Base-by-base conservation (phyloP, 257 asterid species). In the Paulownia fortunei region DNA sequence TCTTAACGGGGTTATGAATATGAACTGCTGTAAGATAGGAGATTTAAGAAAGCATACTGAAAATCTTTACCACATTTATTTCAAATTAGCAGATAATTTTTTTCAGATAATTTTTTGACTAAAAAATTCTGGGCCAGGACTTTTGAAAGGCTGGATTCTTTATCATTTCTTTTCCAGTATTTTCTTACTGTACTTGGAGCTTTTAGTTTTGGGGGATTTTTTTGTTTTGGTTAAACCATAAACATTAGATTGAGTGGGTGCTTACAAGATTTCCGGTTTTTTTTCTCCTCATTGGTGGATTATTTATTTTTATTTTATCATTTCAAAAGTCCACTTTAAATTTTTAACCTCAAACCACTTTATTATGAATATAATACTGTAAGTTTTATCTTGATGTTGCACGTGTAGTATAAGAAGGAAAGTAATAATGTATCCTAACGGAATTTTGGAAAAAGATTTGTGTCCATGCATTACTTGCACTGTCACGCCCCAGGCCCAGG, bases 171-270 rank as follows among this genome's bases (percentile, higher is more conserved):
- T 32, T 75, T 55, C 56, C 37, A 63, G 39, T 71, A 36, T 39
- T 42, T 62, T 23, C 30, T 71, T 49, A 32, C 34, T 65, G 59
- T 23, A 52, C 34, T 15, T 11, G 56, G 46, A 52, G 8, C 52
- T 13, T 46, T 65, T 56, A 2, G 5, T 65, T 24, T 4, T 37
- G 41, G 58, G 6, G 36, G 42, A 46, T 44, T 13, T 27, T 1
- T 76, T 61, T 58, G 44, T 62, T 81, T 72, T 61, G 64, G 71
- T 23, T 72, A 58, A 42, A 52, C 19, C 30, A 59, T 49, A 72
- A 46, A 70, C 46, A 63, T 42, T 67, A 23, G 27, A 52, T 4
- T 44, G 54, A 19, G 24, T 59, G 18, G 16, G 62, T 52, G 47
- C n/a, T 79, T 36, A 56, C 34, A 58, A 16, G 59, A 61, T 46